Base-by-base conservation (phyloP, 2,329 filamentous ascomycete genomes). In the Blastomyces percursus region DNA sequence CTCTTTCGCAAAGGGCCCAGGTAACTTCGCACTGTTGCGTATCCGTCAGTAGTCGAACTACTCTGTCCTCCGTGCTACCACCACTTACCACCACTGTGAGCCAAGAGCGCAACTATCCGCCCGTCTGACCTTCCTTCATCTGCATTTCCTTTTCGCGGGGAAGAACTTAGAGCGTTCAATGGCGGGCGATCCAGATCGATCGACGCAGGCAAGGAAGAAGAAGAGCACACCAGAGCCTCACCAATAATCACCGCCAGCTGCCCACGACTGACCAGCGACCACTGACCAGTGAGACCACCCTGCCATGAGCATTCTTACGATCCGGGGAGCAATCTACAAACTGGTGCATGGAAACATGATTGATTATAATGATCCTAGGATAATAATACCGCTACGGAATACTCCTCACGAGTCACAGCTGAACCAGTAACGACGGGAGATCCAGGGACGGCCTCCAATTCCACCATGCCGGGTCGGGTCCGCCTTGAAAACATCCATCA, bases 181-280 rank as follows among this genome's bases (percentile, higher is more conserved):
- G 52, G 32, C 52, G 6, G 52, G 32, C 30, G 52, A 56, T 38
- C 52, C 52, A 56, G 52, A 56, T 56, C 52, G 52, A 40, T 38
- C 52, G 52, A 56, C 52, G 30, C 52, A 56, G 32, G 32, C 32
- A 35, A 35, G 8, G 11, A 35, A 54, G 8, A 16, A 4, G 27
- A 4, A 30, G 4, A 4, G 4, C 30, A 32, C 7, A 9, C 16
- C 44, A 48, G 44, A 50, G 46, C 21, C n/a, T 50, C 46, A n/a
- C 30, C 38, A 40, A 24, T 21, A 40, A 24, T 21, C 46, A 12
- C 46, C n/a, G 9, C 19, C 46, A 24, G n/a, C 8, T 50, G 12
- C 7, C 40, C 4, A 19, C 14, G 40, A 42, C 14, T 16, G 40
- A 14, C n/a, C n/a, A n/a, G n/a, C n/a, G n/a, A n/a, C n/a, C n/a